A percentile compares a stretch with the other conserved stretches of the same genome.
Evolutionary conservation across 305 asterid species (phyloP).

Genomic region (Rubia peregrina): DNA sequence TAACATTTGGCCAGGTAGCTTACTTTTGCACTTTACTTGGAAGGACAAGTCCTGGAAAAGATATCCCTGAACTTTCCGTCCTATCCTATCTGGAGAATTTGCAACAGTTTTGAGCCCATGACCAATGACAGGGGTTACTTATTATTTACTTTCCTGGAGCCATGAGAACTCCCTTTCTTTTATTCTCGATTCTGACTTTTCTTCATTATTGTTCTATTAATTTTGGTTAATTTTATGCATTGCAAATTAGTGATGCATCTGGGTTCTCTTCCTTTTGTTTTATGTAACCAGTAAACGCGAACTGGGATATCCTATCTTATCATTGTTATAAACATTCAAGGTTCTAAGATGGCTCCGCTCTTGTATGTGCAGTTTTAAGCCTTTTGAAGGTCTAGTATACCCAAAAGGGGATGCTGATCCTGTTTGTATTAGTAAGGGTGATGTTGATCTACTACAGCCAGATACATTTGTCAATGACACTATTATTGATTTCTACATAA

Average conservation of each 20-base stretch:
- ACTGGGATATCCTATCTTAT: not conserved
- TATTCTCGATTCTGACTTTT: not conserved
- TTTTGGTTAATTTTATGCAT: not conserved
- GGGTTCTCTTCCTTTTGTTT: not conserved
- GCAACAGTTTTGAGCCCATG: too few relatives aligned
- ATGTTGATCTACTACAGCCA: constrained; percentile 77
- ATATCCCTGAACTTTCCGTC: not conserved
- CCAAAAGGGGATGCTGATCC: constrained; percentile 95
- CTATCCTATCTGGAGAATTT: too few relatives aligned
- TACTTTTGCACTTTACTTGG: not conserved
- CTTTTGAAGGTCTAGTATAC: constrained; percentile 77
- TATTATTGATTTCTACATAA: constrained; percentile 82
- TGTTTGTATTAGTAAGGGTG: constrained; percentile 81
- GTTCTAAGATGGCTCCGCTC: not conserved
- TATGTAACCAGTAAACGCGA: not conserved
- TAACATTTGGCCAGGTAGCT: too few relatives aligned
- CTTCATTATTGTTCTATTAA: not conserved
- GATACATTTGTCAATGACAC: constrained; percentile 93
- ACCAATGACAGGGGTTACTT: too few relatives aligned
- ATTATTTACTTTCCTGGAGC: not conserved
- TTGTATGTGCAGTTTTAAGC: constrained; percentile 50
- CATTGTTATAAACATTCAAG: not conserved
- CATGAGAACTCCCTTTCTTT: not conserved
- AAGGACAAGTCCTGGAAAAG: not conserved
- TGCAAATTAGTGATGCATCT: not conserved